Evolutionary conservation across 495 filamentous ascomycete species (phyloP).

Genomic region (Corynascus novoguineensis): DNA sequence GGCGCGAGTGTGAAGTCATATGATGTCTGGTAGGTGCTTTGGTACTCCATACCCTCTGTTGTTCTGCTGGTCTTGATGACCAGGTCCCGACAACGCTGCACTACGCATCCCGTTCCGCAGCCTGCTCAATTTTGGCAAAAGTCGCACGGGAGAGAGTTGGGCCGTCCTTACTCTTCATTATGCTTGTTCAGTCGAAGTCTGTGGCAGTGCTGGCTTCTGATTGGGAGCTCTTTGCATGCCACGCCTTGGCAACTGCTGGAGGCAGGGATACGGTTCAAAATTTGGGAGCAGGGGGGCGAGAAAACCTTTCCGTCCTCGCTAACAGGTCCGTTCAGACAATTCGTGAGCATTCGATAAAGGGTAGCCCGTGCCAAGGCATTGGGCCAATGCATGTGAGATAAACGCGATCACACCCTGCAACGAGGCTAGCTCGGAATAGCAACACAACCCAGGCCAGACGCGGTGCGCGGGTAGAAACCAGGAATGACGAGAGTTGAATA

Average conservation of each 20-base stretch:
- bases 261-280: neutral
- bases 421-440: neutral
- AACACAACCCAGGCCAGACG: neutral
- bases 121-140: neutral
- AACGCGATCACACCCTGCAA: neutral
- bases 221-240: neutral
- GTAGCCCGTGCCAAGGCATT: too few relatives aligned
- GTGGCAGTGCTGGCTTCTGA: neutral
- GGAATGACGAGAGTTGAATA: neutral
- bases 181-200: neutral
- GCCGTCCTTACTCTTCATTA: neutral
- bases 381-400: neutral
- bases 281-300: neutral
- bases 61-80: too few relatives aligned
- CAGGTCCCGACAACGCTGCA: too few relatives aligned
- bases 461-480: too few relatives aligned
- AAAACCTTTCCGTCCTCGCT: neutral
- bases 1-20: too few relatives aligned
- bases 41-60: too few relatives aligned
- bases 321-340: neutral
- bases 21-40: too few relatives aligned
- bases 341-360: neutral
- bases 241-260: neutral
- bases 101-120: neutral
- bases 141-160: conserved; percentile 3